Evolutionary conservation across 306 rosid species (phyloP), one percentile per base, ranked within the genome.

Genomic region (Dalbergia cochinchinensis): DNA sequence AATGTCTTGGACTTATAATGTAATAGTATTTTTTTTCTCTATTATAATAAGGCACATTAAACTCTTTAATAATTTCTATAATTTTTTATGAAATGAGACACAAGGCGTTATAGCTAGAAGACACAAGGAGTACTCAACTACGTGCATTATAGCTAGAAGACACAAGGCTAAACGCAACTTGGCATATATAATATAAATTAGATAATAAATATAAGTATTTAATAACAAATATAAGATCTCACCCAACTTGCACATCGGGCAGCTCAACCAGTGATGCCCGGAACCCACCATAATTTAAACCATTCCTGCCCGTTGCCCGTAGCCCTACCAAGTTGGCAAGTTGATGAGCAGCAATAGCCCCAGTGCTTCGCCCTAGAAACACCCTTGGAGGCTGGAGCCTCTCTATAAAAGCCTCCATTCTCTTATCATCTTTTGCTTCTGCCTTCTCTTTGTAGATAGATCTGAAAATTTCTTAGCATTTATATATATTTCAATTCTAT

Each of bases 231-330:
- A 11, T 47, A 47, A 11, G 9, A 51, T 4, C 31, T 65, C 20
- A 39, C 20, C 20, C 86, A 86, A 82, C 79, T 74, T 83, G 83
- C 73, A 39, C 6, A 51, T 10, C 34, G 84, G 88, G 86, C 84
- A 87, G 86, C 82, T 44, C 18, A 26, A 53, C 26, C 45, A 53
- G 16, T 13, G 62, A 5, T 72, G 54, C 35, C 76, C 51, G 11
- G 19, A 35, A 15, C 47, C 12, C 4, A 13, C 31, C 58, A 10
- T 4, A 45, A 33, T 18, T 11, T 11, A 53, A 3, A 58, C 58
- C 73, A n/a, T 37, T 35, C 75, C 74, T 64, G 80, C 73, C 81
- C 66, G 35, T 20, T 64, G 80, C 72, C 31, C 31, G 31, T 26
- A 35, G 60, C 78, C 84, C 80, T 18, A 51, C 37, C 62, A 44